Base-by-base conservation (phyloP, 768 basidiomycete species). In the Dacryopinax spathularia region DNA sequence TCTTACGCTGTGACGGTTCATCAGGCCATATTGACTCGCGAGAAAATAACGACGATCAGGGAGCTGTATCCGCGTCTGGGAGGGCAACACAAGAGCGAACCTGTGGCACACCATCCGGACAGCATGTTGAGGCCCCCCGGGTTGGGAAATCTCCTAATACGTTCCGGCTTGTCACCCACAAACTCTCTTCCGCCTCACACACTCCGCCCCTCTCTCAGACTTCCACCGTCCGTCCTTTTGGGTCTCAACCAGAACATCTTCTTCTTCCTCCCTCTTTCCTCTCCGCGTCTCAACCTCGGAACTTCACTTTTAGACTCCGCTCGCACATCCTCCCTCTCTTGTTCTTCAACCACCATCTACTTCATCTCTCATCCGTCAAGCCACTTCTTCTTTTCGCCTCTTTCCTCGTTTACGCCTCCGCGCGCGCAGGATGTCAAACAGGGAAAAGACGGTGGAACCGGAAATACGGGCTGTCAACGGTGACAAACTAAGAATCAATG, bases 41-140 rank as follows among this genome's bases (percentile, higher is more conserved):
- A 22, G 48, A 56, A 56, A 56, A 56, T 56, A 20, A 41, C 18
- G 18, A 27, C 48, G 10, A 3, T 13, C 13, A 20, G 48, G 48
- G 48, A 29, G 18, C 48, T 22, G 13, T 10, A 56, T 56, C 20
- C 48, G 48, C 13, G 36, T 37, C 36, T 37, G 36, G 36, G n/a
- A 37, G n/a, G n/a, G n/a, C n/a, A n/a, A n/a, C n/a, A n/a, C n/a
- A n/a, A n/a, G n/a, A n/a, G n/a, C n/a, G 12, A 37, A 37, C 36
- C 36, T 10, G 36, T 10, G 61, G 64, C 39, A 16, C 34, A 18
- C n/a, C 44, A 22, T 39, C 64, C n/a, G 22, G 6, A 1, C 43
- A 35, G 27, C 63, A 67, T 33, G 66, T 64, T 67, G n/a, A 22
- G 66, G 41, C 25, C n/a, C 44, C 36, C 29, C 31, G n/a, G 22